Base-by-base conservation (phyloP, 306 rosid species). In the Lathyrus sativus region DNA sequence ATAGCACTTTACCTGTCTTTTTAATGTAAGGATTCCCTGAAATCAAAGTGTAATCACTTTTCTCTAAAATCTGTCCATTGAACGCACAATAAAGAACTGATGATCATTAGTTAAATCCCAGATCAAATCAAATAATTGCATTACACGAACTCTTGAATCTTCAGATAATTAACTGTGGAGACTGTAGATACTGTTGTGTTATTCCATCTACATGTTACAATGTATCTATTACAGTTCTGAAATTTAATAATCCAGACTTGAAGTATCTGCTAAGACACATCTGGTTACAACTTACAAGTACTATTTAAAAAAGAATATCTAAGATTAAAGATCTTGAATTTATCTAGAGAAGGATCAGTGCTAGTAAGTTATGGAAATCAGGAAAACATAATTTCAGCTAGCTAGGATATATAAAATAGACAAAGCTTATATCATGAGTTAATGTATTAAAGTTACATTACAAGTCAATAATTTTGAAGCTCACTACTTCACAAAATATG, bases 11-110 rank as follows among this genome's bases (percentile, higher is more conserved):
- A 89, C 98, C 98, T 82, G 98, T 69, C 74, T 89, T 92, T 78
- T 88, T 92, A 39, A 92, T 92, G 83, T 62, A 92, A 54, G 95
- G 89, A 45, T 69, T 62, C 72, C 98, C 98, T 1, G 90, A 84
- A 58, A 88, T 85, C 84, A 77, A 73, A 7, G 83, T 79, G 75
- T 81, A 92, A 80, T 92, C 96, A 26, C 79, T 79, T 84, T 85
- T 88, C 88, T 89, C 93, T 84, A 92, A 82, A 72, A 92, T 89
- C 96, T 89, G 87, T 54, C 73, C 75, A 67, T 79, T 35, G 2
- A 65, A 74, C 18, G 58, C 71, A 74, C 55, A 43, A 31, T 51
- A 33, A 74, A 22, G 17, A 11, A 62, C n/a, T 39, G 63, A 68
- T 26, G 60, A 66, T 26, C 60, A 28, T 67, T 70, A 80, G 67